Evolutionary conservation across 306 rosid species (phyloP), one percentile per base, ranked within the genome.

Genomic region (Ammopiptanthus mongolicus): DNA sequence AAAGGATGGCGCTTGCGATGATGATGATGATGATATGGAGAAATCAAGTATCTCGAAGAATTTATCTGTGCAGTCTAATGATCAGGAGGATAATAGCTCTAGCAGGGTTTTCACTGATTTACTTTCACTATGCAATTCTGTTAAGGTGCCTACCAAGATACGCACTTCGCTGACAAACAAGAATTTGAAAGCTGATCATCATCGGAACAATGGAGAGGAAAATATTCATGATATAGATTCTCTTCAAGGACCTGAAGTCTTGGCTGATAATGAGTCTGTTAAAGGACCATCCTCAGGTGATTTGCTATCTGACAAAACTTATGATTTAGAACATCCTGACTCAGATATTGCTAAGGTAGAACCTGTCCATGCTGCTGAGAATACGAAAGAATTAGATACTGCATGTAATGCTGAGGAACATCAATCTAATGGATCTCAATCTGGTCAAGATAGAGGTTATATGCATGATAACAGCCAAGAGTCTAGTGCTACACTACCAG

Each of bases 91-190:
- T 56, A 80, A 69, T 78, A 51, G 75, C 74, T 76, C 84, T 22
- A 70, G 75, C 59, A 75, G 75, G 70, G 84, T 2, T 75, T 78
- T 73, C 39, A 73, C 82, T 72, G 90, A 91, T 87, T 85, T 91
- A 34, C 83, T 90, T 52, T 84, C 90, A 10, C 78, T 87, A 0
- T 88, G 94, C 80, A 88, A 86, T 65, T 89, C 84, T 76, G 84
- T 87, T 28, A 91, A 90, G 90, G 91, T 90, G 56, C 98, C 98
- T 67, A 91, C 98, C 15, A 90, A 77, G 80, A 88, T 72, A 0
- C 97, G 98, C 59, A 87, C 97, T 48, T 84, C 91, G 37, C 74
- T 86, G 83, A 52, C 80, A 3, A 65, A 65, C 53, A 94, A 81
- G 85, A 70, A 56, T 84, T 61, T 80, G 66, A 90, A 88, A 85